A percentile compares a stretch with the other conserved stretches of the same genome.
Evolutionary conservation across 345 rosid species (phyloP).

Genomic region (Orychophragmus violaceus): DNA sequence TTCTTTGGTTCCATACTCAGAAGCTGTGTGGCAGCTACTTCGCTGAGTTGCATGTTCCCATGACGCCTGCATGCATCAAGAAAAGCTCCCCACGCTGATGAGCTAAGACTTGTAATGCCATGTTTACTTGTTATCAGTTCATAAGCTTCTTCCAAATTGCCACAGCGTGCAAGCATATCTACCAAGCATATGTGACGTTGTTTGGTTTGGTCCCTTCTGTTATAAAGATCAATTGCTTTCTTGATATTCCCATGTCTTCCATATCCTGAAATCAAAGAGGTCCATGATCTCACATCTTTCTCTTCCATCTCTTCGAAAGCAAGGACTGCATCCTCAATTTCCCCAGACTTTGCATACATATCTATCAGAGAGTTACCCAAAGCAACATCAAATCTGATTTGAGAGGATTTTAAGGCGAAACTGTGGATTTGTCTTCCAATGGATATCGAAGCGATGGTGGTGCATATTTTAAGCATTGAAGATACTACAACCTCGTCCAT

Average conservation of each 20-base stretch:
- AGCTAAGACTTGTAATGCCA: slow-evolving; percentile 33
- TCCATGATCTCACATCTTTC: slow-evolving; percentile 66
- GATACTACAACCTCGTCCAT: slow-evolving; percentile 55
- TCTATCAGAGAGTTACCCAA: slow-evolving; percentile 63
- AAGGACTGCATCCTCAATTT: slow-evolving; percentile 45
- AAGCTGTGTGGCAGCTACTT: slow-evolving; percentile 49
- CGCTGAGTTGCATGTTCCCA: slow-evolving; percentile 40
- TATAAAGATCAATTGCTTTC: slow-evolving; percentile 52
- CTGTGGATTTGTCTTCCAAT: slow-evolving; percentile 68
- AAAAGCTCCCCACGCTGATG: slow-evolving; percentile 63
- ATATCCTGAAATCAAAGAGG: slow-evolving; percentile 61
- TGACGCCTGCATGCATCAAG: slow-evolving; percentile 56
- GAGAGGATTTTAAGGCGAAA: slow-evolving; percentile 41
- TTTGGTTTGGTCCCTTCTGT: slow-evolving; percentile 53
- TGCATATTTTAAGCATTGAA: slow-evolving; percentile 56
- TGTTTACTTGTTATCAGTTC: slow-evolving; percentile 34
- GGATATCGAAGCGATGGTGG: slow-evolving; percentile 38
- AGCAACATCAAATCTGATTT: slow-evolving; percentile 39
- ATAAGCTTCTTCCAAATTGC: slow-evolving; percentile 52
- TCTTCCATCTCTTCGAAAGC: slow-evolving; percentile 48
- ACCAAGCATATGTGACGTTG: slow-evolving; percentile 59
- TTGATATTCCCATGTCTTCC: slow-evolving; percentile 55
- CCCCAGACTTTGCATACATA: slow-evolving; percentile 77
- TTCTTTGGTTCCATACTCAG: slow-evolving; percentile 44
- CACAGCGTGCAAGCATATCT: slow-evolving; percentile 63